Conservation (phyloP, 768 basidiomycete genomes). For the Rhodocollybia butyracea region DNA sequence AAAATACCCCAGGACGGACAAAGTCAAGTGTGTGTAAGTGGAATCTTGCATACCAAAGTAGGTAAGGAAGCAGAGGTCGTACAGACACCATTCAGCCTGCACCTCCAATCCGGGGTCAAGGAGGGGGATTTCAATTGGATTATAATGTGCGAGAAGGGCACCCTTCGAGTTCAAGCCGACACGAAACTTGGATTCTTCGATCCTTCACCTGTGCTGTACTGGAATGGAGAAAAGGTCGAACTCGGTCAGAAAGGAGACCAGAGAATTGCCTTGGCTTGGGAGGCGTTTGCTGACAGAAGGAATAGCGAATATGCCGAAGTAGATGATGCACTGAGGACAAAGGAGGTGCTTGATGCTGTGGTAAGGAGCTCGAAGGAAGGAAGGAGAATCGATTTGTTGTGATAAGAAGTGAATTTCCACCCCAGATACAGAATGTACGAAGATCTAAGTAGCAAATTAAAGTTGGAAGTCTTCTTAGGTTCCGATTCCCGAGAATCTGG, state of each 20-base stretch:
- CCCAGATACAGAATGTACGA: too few relatives aligned
- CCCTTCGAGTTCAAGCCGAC: not conserved
- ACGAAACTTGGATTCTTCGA: slow-evolving; percentile 13
- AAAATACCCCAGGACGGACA: slow-evolving; percentile 14
- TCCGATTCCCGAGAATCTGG: too few relatives aligned
- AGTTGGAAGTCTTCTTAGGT: too few relatives aligned
- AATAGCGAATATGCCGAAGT: not conserved
- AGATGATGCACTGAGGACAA: slow-evolving; percentile 1
- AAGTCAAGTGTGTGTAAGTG: slow-evolving; percentile 26
- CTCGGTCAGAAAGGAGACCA: not conserved
- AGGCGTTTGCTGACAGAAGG: not conserved
- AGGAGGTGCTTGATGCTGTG: not conserved
- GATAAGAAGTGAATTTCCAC: too few relatives aligned
- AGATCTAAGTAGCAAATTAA: too few relatives aligned
- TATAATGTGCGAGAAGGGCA: slow-evolving; percentile 9
- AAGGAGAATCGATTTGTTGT: not conserved
- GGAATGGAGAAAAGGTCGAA: slow-evolving; percentile 28
- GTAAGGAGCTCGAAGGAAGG: not conserved
- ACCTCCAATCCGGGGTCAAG: slow-evolving; percentile 14
- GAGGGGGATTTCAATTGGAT: slow-evolving; percentile 25
- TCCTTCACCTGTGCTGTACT: slow-evolving; percentile 22
- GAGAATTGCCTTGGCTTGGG: not conserved
- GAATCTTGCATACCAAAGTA: slow-evolving; percentile 19
- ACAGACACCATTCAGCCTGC: slow-evolving; percentile 18
- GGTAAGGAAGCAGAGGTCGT: slow-evolving; percentile 22